Evolutionary conservation across 352 stramenopile genomes (phyloP).

Genomic region (Stramenopiles sp.): DNA sequence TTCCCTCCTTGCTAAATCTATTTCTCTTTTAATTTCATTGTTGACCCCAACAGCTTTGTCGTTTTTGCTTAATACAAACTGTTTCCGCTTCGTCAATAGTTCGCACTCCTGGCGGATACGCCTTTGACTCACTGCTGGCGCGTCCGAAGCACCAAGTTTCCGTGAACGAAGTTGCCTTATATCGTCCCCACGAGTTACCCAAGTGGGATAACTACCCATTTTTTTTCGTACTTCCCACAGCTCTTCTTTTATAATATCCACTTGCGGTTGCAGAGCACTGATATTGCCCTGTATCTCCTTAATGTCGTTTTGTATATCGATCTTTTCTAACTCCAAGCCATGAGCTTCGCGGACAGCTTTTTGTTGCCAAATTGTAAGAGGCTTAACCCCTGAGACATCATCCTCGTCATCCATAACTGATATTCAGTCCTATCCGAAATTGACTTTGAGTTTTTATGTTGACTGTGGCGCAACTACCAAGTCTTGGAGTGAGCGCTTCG

Average conservation of each 20-base stretch:
- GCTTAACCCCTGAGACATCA: conserved; percentile 4
- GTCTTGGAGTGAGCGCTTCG: no score
- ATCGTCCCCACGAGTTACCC: conserved; percentile 4
- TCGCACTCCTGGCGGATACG: conserved; percentile 1
- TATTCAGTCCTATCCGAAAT: background rate
- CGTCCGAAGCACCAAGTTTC: background rate
- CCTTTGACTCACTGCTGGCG: background rate
- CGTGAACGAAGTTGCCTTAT: background rate
- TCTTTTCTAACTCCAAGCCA: conserved; percentile 9
- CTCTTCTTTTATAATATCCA: background rate
- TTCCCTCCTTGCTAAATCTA: background rate
- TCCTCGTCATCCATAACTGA: background rate
- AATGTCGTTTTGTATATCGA: conserved; percentile 3
- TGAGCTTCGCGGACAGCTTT: conserved; percentile 9
- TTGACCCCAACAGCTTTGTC: conserved; percentile 2
- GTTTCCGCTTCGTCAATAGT: background rate
- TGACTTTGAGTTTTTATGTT: no score
- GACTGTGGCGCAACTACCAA: no score
- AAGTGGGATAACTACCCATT: conserved; percentile 9
- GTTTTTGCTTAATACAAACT: background rate
- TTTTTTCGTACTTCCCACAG: conserved; percentile 1
- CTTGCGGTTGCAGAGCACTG: background rate
- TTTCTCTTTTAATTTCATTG: conserved; percentile 11
- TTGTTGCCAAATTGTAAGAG: conserved; percentile 9
- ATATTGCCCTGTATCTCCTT: background rate